phyloP scores from a whole-genome alignment of 179 eudicot genomes.

The Silene vulgaris region DNA sequence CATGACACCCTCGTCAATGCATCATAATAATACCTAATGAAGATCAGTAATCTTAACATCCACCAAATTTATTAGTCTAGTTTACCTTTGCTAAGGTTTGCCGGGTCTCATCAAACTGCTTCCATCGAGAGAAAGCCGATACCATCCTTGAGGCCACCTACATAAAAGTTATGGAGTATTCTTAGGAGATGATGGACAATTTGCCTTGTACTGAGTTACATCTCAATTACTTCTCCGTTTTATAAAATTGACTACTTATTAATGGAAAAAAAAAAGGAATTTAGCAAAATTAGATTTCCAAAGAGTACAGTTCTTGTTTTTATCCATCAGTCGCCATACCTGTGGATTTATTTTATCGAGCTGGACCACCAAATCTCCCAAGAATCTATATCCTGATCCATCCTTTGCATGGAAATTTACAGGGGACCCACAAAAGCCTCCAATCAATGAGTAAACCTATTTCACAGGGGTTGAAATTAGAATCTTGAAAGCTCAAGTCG shows the following conservation, averaged over 20 bases:
- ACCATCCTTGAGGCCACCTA: slow-evolving; percentile 97
- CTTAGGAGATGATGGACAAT: neutral
- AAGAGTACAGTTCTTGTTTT: neutral
- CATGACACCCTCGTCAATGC: neutral
- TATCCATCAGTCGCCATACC: slow-evolving; percentile 32
- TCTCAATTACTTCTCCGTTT: too few species aligned
- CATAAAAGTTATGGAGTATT: slow-evolving; percentile 10
- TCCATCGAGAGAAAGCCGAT: slow-evolving; percentile 92
- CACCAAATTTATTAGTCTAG: neutral
- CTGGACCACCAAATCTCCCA: slow-evolving; percentile 84
- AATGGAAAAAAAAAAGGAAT: neutral
- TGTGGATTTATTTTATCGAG: slow-evolving; percentile 96
- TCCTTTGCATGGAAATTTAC: slow-evolving; percentile 96
- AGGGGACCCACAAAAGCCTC: slow-evolving; percentile 83
- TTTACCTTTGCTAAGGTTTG: slow-evolving; percentile 82
- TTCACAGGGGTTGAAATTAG: neutral
- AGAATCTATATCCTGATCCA: slow-evolving; percentile 88
- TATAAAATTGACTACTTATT: too few species aligned
- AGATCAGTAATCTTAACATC: neutral
- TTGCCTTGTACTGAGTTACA: too few species aligned
- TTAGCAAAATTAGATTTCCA: neutral
- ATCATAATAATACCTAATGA: neutral
- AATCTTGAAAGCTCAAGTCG: neutral
- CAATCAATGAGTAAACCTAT: slow-evolving; percentile 81
- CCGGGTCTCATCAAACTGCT: slow-evolving; percentile 76